Conservation (phyloP, 345 rosid species). For the Dimocarpus longan region DNA sequence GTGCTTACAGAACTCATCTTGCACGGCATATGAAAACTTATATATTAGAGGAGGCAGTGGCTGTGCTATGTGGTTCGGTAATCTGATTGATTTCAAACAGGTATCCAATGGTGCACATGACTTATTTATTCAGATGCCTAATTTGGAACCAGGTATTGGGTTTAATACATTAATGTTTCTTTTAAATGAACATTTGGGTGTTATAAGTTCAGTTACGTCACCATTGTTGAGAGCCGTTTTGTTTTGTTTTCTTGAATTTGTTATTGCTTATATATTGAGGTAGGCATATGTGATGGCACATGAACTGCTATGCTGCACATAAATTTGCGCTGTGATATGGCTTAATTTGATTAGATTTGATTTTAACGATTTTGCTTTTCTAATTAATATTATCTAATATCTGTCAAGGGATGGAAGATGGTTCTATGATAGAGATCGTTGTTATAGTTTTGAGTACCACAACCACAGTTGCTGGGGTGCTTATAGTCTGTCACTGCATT, state of each 20-base stretch:
- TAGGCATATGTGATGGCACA: background rate
- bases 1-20: constrained; percentile 44
- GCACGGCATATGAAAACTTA: constrained; percentile 19
- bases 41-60: constrained; percentile 37
- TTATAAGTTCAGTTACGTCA: background rate
- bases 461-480: background rate
- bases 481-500: background rate
- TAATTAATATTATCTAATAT: background rate
- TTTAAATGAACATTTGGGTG: background rate
- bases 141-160: constrained; percentile 40
- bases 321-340: background rate
- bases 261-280: constrained; percentile 28
- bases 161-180: background rate
- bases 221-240: background rate
- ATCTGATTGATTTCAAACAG: constrained; percentile 40
- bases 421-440: background rate
- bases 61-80: constrained; percentile 37
- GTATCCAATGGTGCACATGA: constrained; percentile 35
- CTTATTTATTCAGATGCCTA: constrained; percentile 43
- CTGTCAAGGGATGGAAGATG: background rate
- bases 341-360: background rate
- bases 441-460: background rate
- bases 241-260: background rate
- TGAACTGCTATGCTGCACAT: background rate
- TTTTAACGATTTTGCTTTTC: background rate